Conservation (phyloP, 345 rosid genomes). For the Citrus unshiu region DNA sequence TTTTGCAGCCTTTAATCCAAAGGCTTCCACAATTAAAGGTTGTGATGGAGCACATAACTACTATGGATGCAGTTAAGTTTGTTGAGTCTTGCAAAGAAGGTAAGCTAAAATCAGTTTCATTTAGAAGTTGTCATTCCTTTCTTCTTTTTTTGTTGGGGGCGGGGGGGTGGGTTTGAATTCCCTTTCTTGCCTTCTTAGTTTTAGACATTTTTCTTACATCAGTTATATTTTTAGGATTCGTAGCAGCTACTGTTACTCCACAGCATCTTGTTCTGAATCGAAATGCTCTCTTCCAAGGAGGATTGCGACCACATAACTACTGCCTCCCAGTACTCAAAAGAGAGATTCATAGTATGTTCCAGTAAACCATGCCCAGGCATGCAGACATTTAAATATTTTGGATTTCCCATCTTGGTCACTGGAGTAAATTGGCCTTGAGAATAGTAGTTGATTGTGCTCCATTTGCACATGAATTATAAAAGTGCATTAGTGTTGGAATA, state of each 20-base stretch:
- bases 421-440: constrained; percentile 14
- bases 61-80: constrained; percentile 78
- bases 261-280: constrained; percentile 94
- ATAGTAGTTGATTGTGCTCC: constrained; percentile 29
- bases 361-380: background rate
- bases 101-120: constrained; percentile 15
- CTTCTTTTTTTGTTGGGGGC: too few relatives aligned
- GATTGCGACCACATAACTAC: constrained; percentile 86
- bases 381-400: background rate
- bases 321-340: constrained; percentile 96
- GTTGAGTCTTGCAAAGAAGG: constrained; percentile 86
- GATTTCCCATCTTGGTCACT: background rate
- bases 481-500: background rate
- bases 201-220: background rate
- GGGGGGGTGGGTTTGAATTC: too few relatives aligned
- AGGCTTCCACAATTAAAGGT: constrained; percentile 72
- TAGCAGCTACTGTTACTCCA: constrained; percentile 93
- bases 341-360: constrained; percentile 73
- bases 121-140: background rate
- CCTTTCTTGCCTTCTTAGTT: background rate
- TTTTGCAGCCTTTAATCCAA: constrained; percentile 66
- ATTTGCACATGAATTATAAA: background rate
- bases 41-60: constrained; percentile 94
- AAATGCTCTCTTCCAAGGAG: constrained; percentile 91
- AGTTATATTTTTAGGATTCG: constrained; percentile 37